A percentile compares a stretch with the other conserved stretches of the same genome.
These are phyloP conservation scores for Neophaeococcomyces mojaviensis DNA, from an alignment of 2,329 filamentous ascomycete species.

Conservation along the genomic window DNA sequence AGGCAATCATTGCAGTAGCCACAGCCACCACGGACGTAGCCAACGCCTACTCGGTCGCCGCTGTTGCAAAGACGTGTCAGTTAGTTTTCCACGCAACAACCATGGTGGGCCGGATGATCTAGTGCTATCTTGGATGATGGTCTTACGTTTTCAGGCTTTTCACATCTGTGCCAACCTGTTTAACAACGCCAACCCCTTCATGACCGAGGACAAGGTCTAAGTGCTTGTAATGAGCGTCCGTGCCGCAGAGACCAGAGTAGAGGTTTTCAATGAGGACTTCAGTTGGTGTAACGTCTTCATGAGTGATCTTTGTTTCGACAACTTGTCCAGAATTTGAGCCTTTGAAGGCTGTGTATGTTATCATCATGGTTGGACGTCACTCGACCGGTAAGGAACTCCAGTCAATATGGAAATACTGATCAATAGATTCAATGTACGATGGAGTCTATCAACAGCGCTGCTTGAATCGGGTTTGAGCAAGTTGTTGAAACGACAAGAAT, in stretches of 20 bases:
- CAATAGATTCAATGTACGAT: no score
- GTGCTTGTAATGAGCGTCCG: conserved; percentile 17
- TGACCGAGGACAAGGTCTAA: conserved; percentile 21
- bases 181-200: conserved; percentile 23
- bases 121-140: neutral
- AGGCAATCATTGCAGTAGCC: conserved; percentile 32
- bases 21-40: conserved; percentile 33
- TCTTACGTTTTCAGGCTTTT: neutral
- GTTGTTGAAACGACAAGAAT: no score
- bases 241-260: conserved; percentile 19
- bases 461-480: no score
- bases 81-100: no score
- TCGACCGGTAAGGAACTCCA: no score
- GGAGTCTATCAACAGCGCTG: no score
- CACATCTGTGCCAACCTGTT: conserved; percentile 18
- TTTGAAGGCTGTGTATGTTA: conserved; percentile 15
- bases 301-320: conserved; percentile 12
- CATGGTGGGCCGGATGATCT: no score
- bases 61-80: conserved; percentile 25
- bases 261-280: conserved; percentile 16
- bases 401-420: no score
- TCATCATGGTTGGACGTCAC: no score
- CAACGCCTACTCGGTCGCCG: conserved; percentile 38
- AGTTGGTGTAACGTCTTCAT: conserved; percentile 13
- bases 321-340: conserved; percentile 16